Percentiles rank a stretch among this genome's conserved stretches.
phyloP scores from a whole-genome alignment of 2,329 filamentous ascomycete species.

The Aspergillus persii region DNA sequence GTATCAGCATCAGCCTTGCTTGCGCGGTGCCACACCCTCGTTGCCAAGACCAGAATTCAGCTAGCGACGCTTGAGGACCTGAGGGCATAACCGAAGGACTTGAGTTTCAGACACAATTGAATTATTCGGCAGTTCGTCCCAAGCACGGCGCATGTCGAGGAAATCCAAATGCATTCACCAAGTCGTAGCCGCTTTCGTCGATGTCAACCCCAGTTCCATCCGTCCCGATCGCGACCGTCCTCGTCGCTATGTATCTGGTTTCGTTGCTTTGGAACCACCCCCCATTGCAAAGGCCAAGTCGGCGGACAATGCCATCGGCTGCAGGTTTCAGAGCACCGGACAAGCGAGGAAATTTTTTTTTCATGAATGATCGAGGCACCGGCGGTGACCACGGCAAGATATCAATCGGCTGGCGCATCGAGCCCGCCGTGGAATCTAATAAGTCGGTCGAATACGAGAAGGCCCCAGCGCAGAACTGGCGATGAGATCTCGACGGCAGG shows the following conservation, averaged over 20 bases:
- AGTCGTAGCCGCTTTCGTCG: conserved; percentile 19
- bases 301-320: conserved; percentile 3
- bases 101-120: background rate
- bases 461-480: background rate
- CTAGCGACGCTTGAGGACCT: background rate
- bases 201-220: conserved; percentile 6
- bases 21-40: background rate
- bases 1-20: conserved; percentile 3
- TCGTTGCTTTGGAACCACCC: conserved; percentile 1
- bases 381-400: conserved; percentile 6
- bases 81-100: background rate
- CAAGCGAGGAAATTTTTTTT: background rate
- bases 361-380: conserved; percentile 3
- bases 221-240: conserved; percentile 21
- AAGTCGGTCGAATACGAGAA: background rate
- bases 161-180: background rate
- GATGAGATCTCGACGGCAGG: background rate
- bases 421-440: background rate
- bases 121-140: background rate
- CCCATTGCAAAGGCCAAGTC: conserved; percentile 5
- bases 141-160: background rate
- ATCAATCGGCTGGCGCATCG: conserved; percentile 9
- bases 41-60: conserved; percentile 11
- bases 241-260: background rate
- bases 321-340: background rate